Evolutionary conservation across 805 yeast genomes (phyloP).

Genomic region (Debaryomyces hansenii): DNA sequence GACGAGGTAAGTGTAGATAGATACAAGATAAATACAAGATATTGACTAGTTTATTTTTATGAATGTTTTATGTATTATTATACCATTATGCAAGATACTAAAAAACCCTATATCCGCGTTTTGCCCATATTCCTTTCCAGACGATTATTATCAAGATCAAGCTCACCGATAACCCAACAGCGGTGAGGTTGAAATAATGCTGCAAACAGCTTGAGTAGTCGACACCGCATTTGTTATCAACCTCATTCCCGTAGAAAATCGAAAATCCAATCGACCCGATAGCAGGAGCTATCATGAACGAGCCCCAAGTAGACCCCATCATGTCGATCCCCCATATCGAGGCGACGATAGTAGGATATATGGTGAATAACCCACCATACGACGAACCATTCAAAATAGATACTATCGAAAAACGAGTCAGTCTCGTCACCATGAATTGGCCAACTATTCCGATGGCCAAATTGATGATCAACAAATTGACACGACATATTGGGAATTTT

Average conservation of each 20-base stretch:
- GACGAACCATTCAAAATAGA: constrained; percentile 63
- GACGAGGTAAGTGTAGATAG: too few species aligned
- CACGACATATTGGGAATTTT: constrained; percentile 27
- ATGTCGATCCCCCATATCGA: constrained; percentile 84
- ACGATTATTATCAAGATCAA: constrained; percentile 19
- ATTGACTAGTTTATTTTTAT: too few species aligned
- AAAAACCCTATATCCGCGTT: constrained; percentile 26
- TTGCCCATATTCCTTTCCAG: constrained; percentile 33
- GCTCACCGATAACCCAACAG: constrained; percentile 24
- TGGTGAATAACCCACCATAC: constrained; percentile 84
- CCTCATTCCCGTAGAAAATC: constrained; percentile 62
- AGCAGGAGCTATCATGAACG: constrained; percentile 87
- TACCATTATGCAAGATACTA: constrained; percentile 6
- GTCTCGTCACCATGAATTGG: constrained; percentile 22
- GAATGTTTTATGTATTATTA: not conserved
- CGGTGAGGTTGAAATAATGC: constrained; percentile 27
- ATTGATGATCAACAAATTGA: constrained; percentile 30
- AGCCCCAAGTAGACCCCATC: constrained; percentile 92
- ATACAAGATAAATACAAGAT: too few species aligned
- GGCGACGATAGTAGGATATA: constrained; percentile 82
- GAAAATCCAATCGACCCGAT: constrained; percentile 73
- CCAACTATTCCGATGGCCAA: constrained; percentile 31
- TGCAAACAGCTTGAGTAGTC: constrained; percentile 19
- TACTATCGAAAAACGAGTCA: constrained; percentile 16
- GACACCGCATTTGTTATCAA: constrained; percentile 40